Evolutionary conservation across 1,139 yeast species (phyloP), one percentile per base, ranked within the genome.

Genomic region (Zygosaccharomyces sapae): DNA sequence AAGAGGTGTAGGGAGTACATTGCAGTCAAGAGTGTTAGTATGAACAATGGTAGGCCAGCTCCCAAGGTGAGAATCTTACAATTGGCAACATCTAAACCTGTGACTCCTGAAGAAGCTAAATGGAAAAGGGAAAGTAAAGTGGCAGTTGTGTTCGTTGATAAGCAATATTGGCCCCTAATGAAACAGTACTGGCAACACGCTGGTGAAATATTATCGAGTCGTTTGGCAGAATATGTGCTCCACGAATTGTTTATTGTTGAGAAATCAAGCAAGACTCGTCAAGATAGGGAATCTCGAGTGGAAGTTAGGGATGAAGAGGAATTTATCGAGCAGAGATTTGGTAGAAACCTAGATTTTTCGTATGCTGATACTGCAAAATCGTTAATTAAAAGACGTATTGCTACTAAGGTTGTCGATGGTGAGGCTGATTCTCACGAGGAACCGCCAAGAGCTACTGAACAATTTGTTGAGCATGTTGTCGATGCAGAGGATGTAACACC

Each of bases 121-220:
- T 76, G 76, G 49, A 73, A 80, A 49, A 70, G 79, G 19, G 90
- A 81, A 52, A 79, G 90, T 5, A 76, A 77, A 43, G 77, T 90
- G 47, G 86, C 92, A 0, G 86, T 81, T 27, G 87, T 88, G 2
- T 85, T 92, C 56, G 83, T 84, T 58, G 71, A 74, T 2, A 62
- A 69, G 2, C 79, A 77, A 44, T 60, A 55, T 35, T 80, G 72
- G 54, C 67, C 78, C 1, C 64, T 85, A 4, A 92, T 94, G 30
- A 89, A 88, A 63, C 81, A 80, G 57, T 92, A 86, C 69, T 92
- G 98, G 98, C 97, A 90, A 64, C 97, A 90, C 61, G 74, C 95
- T 0, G 98, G 98, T 29, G 97, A 92, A 66, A 96, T 96, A 9
- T 78, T 92, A 38, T 86, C 96, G 16, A 86, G 96, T 8, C 72